phyloP scores from a whole-genome alignment of 1,284 basidiomycete genomes.

The Fomitopsis schrenkii region DNA sequence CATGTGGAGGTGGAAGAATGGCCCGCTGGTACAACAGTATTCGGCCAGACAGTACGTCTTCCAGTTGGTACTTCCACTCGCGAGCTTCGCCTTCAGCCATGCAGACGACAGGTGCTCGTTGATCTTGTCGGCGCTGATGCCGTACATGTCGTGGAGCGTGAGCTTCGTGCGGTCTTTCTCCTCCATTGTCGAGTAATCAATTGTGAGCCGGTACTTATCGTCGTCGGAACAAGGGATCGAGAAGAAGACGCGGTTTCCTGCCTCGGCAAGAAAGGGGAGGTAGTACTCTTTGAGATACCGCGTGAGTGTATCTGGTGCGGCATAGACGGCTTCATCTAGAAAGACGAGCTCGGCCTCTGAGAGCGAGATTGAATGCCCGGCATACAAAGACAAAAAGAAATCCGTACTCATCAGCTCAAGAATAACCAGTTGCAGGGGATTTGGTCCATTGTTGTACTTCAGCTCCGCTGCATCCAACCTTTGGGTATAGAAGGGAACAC shows the following conservation, averaged over 20 bases:
- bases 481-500: not conserved
- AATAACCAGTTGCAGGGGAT: slow-evolving; percentile 6
- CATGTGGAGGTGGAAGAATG: slow-evolving; percentile 25
- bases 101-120: slow-evolving; percentile 26
- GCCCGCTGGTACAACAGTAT: slow-evolving; percentile 17
- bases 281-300: slow-evolving; percentile 24
- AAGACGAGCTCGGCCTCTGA: slow-evolving; percentile 10
- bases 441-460: slow-evolving; percentile 7
- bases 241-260: slow-evolving; percentile 28
- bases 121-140: slow-evolving; percentile 25
- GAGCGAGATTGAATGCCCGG: not conserved
- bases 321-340: slow-evolving; percentile 3
- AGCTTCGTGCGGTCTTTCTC: not conserved
- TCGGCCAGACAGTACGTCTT: slow-evolving; percentile 23
- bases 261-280: slow-evolving; percentile 18
- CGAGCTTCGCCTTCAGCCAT: slow-evolving; percentile 28
- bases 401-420: slow-evolving; percentile 6
- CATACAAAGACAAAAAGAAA: not conserved
- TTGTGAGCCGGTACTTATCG: slow-evolving; percentile 11
- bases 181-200: slow-evolving; percentile 23
- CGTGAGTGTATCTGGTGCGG: slow-evolving; percentile 11
- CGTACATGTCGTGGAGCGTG: slow-evolving; percentile 20
- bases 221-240: slow-evolving; percentile 29
- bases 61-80: slow-evolving; percentile 6
- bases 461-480: slow-evolving; percentile 1